These are phyloP conservation scores for Lojkania enalia DNA, from an alignment of 2,329 filamentous ascomycete species.

Conservation along the genomic window DNA sequence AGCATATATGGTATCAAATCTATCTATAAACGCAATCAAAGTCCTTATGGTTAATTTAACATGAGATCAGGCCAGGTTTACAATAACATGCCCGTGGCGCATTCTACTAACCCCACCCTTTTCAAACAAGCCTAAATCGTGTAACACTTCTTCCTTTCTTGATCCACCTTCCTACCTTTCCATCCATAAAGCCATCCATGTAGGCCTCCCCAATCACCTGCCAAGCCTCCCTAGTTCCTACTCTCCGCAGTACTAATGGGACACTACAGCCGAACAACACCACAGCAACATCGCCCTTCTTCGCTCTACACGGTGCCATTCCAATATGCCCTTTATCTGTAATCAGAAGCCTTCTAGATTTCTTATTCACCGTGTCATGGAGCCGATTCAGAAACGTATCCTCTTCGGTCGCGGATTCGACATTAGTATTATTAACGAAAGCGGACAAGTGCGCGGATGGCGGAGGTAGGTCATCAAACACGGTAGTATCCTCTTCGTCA, in stretches of 20 bases:
- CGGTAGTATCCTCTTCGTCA: constrained; percentile 3
- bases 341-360: constrained; percentile 33
- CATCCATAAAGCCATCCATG: constrained; percentile 33
- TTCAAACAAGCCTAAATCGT: constrained; percentile 4
- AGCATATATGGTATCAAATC: too few species aligned
- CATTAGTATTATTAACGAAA: background rate
- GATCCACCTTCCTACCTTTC: constrained; percentile 18
- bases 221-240: constrained; percentile 21
- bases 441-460: constrained; percentile 4
- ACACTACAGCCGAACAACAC: constrained; percentile 43
- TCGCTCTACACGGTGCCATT: constrained; percentile 33
- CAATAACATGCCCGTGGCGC: too few species aligned
- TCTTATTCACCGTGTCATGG: constrained; percentile 34
- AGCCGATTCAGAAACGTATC: constrained; percentile 31
- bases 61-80: too few species aligned
- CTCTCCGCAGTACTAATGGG: constrained; percentile 35
- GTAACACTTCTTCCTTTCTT: background rate
- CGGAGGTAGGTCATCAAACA: constrained; percentile 16
- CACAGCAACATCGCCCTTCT: constrained; percentile 34
- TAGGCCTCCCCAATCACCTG: constrained; percentile 36
- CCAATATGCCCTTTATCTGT: constrained; percentile 29
- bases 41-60: too few species aligned
- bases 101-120: too few species aligned
- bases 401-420: constrained; percentile 15
- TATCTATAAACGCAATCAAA: too few species aligned